Conservation (phyloP, 768 basidiomycete genomes). For the Kwoniella newhampshirensis region DNA sequence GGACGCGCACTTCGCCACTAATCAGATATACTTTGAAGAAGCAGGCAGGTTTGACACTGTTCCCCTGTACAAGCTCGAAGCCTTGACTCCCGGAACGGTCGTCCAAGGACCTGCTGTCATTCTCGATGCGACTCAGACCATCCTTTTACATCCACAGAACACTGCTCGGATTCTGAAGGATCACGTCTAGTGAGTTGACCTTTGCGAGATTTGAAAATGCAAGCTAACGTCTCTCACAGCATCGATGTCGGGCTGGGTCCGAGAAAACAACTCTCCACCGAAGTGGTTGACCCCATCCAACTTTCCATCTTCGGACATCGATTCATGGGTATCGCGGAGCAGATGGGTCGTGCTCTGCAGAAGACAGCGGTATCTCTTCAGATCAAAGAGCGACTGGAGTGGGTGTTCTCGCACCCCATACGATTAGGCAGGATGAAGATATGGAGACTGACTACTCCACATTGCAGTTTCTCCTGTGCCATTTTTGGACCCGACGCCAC, state of each 20-base stretch:
- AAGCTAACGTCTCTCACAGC: background rate
- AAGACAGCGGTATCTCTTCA: conserved; percentile 91
- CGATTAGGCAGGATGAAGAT: too few relatives aligned
- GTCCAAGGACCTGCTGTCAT: conserved; percentile 81
- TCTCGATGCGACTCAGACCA: conserved; percentile 92
- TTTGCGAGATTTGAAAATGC: background rate
- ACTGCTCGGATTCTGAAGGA: conserved; percentile 26
- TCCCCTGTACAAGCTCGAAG: conserved; percentile 20
- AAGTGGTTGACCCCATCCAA: conserved; percentile 53
- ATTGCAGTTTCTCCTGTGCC: conserved; percentile 25
- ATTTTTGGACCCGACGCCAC: conserved; percentile 26
- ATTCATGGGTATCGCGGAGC: conserved; percentile 95
- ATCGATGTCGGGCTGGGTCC: conserved; percentile 33
- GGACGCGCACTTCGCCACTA: conserved; percentile 17
- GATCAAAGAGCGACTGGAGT: conserved; percentile 89
- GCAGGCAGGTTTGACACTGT: conserved; percentile 9
- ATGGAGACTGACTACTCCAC: too few relatives aligned
- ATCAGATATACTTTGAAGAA: conserved; percentile 28
- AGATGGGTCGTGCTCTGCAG: conserved; percentile 85
- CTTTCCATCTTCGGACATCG: conserved; percentile 91
- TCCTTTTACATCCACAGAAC: conserved; percentile 69
- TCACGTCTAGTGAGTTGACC: conserved; percentile 25
- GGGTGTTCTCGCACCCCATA: background rate
- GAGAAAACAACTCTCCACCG: conserved; percentile 16
- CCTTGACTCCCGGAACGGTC: conserved; percentile 23